Evolutionary conservation across 2,329 filamentous ascomycete genomes (phyloP), one percentile per base, ranked within the genome.

Genomic region (Pseudovirgaria hyperparasitica): DNA sequence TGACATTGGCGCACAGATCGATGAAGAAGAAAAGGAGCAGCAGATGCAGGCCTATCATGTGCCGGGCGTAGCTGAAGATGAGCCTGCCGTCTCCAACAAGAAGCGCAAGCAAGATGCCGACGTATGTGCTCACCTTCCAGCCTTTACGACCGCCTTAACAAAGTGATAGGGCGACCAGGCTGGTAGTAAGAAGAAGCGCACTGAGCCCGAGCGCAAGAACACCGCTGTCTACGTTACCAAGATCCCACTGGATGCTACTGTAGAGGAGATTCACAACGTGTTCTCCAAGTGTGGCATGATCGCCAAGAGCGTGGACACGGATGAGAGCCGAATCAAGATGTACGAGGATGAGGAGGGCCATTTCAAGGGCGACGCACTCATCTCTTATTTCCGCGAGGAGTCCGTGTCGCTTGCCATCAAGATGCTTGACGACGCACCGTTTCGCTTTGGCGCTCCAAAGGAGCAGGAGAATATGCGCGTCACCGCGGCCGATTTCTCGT

Each of bases 301-400:
- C 38, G 84, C 87, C 25, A 86, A 96, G 55, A 82, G 92, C 55
- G 86, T 93, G 38, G 86, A 94, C 46, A 85, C 76, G 43, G 81
- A 82, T 30, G 71, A 75, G 23, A 82, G 84, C 23, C 77, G 90
- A 19, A 87, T 98, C 57, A 96, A 93, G 59, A 72, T 98, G 54
- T 98, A 98, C 57, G 72, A 65, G 12, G 76, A 94, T 48, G 72
- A 79, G 2, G 58, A 76, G 2, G 90, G 85, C 12, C 70, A 73
- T 10, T 92, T 93, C 65, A 96, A 94, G 50, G 90, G 90, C 34
- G 86, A 96, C 48, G 86, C 82, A 3, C 66, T 98, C 17, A 65
- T 98, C 29, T 82, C 96, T 19, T 98, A 92, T 58, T 94, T 93
- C 67, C 82, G 90, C 42, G 80, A 85, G 0, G 85, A 92, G 48